A percentile compares a stretch with the other conserved stretches of the same genome.
Evolutionary conservation across 495 filamentous ascomycete species (phyloP).

Genomic region (Tuber umbilicatum): DNA sequence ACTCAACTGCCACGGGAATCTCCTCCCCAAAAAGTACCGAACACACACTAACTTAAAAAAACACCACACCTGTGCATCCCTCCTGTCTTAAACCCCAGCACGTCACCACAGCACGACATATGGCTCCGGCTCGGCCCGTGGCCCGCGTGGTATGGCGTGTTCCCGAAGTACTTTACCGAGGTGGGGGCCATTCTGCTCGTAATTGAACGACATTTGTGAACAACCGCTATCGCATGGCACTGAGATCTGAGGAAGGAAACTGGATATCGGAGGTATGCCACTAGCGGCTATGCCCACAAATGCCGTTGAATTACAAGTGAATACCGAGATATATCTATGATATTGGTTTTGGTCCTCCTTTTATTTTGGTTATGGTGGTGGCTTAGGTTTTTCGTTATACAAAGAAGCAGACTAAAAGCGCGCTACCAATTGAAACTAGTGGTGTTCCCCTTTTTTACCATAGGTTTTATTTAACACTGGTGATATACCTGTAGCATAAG

Average conservation of each 20-base stretch:
- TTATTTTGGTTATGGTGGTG: background rate
- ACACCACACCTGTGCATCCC: background rate
- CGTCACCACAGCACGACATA: slow-evolving; percentile 1
- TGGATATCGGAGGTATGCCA: background rate
- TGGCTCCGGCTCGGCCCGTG: background rate
- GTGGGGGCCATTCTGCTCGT: background rate
- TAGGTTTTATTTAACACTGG: background rate
- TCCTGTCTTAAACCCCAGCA: background rate
- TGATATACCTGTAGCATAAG: background rate
- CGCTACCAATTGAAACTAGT: background rate
- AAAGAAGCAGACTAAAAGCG: background rate
- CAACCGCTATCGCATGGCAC: background rate
- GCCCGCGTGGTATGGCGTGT: background rate
- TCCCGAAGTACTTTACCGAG: background rate
- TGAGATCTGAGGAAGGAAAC: background rate
- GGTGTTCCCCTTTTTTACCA: background rate
- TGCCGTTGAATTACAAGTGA: background rate
- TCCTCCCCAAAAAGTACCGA: background rate
- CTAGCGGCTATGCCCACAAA: background rate
- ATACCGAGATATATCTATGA: background rate
- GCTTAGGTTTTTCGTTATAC: background rate
- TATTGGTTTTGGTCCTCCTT: background rate
- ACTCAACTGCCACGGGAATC: too few species aligned
- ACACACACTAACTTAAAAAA: background rate
- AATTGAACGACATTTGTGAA: background rate